A percentile compares a stretch with the other conserved stretches of the same genome.
These are phyloP conservation scores for Aquilaria yunnanensis DNA, from an alignment of 345 rosid genomes.

Conservation along the genomic window DNA sequence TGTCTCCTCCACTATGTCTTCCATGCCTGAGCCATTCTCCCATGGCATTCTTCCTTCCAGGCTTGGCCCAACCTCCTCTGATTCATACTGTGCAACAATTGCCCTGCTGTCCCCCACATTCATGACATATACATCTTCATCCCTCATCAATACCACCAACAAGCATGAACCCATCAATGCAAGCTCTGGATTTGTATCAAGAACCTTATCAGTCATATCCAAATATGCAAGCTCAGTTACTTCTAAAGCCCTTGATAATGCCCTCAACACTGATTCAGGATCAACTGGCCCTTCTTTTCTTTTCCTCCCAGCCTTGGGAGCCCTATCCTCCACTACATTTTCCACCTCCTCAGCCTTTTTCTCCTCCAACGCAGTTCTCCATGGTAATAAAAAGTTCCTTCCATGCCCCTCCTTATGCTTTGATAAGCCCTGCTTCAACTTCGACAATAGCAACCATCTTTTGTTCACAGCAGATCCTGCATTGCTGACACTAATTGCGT, in stretches of 20 bases:
- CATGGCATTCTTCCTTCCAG: constrained; percentile 19
- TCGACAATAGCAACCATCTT: constrained; percentile 80
- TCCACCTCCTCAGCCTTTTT: constrained; percentile 48
- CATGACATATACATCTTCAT: constrained; percentile 95
- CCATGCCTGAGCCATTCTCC: constrained; percentile 30
- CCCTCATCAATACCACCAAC: constrained; percentile 89
- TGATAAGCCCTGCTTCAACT: constrained; percentile 73
- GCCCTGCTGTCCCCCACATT: constrained; percentile 98
- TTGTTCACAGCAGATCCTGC: constrained; percentile 59
- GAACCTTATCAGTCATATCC: constrained; percentile 94
- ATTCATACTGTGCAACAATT: constrained; percentile 74
- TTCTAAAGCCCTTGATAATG: constrained; percentile 80
- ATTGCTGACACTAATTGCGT: constrained; percentile 62
- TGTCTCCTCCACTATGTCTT: constrained; percentile 43
- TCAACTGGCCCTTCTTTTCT: constrained; percentile 80
- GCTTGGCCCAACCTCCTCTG: constrained; percentile 37
- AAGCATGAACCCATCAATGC: constrained; percentile 98
- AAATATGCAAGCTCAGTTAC: constrained; percentile 70
- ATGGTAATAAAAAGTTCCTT: constrained; percentile 56
- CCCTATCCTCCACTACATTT: constrained; percentile 48
- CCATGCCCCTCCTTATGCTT: constrained; percentile 55
- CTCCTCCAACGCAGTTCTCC: constrained; percentile 75
- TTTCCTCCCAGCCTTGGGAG: constrained; percentile 45
- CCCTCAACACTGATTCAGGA: constrained; percentile 70
- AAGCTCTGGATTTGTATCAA: constrained; percentile 81